A percentile compares a stretch with the other conserved stretches of the same genome.
Conservation (phyloP, 441 rosid genomes). For the Gossypium gossypioides region DNA sequence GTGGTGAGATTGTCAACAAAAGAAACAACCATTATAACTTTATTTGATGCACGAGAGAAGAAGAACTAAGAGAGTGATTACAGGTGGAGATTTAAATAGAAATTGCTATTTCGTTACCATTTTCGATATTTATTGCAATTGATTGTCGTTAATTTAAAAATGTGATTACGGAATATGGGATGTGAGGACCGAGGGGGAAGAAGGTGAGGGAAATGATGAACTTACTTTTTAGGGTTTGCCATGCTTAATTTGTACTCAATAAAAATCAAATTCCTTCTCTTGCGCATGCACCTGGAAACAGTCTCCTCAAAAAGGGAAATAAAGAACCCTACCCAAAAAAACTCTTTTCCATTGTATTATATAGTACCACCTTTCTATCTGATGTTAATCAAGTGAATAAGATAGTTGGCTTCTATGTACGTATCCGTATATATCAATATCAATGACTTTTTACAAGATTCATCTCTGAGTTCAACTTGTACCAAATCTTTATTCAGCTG, state of each 20-base stretch:
- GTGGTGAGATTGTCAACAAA: background rate
- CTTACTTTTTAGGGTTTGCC: slow-evolving; percentile 51
- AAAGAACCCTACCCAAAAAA: background rate
- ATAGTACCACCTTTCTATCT: slow-evolving; percentile 13
- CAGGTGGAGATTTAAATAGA: background rate
- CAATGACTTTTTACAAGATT: too few relatives aligned
- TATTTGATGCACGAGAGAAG: slow-evolving; percentile 7
- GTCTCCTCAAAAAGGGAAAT: slow-evolving; percentile 25
- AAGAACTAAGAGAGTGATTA: background rate
- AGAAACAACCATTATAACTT: slow-evolving; percentile 5
- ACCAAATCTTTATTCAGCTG: too few relatives aligned
- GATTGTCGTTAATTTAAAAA: background rate
- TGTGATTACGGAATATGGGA: background rate
- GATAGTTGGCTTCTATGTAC: slow-evolving; percentile 27
- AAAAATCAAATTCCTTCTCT: slow-evolving; percentile 23
- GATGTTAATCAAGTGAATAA: slow-evolving; percentile 1
- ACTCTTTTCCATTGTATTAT: slow-evolving; percentile 29
- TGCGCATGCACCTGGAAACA: slow-evolving; percentile 62
- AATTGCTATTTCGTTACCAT: background rate
- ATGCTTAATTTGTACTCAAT: slow-evolving; percentile 60
- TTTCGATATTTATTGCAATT: too few relatives aligned
- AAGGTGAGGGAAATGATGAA: slow-evolving; percentile 65
- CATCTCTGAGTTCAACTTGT: too few relatives aligned
- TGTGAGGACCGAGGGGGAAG: slow-evolving; percentile 17
- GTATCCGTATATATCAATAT: background rate